A percentile compares a stretch with the other conserved stretches of the same genome.
These are phyloP conservation scores for Inga oerstediana DNA, from an alignment of 306 rosid species.

Conservation along the genomic window DNA sequence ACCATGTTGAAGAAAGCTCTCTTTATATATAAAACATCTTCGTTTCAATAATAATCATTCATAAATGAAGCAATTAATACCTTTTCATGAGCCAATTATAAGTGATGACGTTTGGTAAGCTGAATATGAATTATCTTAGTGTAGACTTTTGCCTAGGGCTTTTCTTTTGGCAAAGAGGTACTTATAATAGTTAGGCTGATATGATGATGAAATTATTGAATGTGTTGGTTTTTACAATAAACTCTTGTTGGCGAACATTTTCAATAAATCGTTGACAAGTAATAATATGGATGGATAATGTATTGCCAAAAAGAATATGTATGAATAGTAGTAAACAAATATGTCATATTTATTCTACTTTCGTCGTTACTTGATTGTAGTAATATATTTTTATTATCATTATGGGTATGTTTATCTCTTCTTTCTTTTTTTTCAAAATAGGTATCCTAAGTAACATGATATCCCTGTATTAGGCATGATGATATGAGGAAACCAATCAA, in stretches of 20 bases:
- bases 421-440: too few species aligned
- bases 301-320: background rate
- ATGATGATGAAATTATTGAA: too few species aligned
- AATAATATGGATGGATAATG: background rate
- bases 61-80: too few species aligned
- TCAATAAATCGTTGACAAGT: constrained; percentile 29
- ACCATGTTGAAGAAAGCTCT: constrained; percentile 24
- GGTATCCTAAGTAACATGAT: too few species aligned
- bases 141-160: background rate
- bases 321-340: background rate
- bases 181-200: background rate
- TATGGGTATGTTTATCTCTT: background rate
- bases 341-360: background rate
- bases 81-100: too few species aligned
- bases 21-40: background rate
- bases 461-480: background rate
- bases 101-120: constrained; percentile 11
- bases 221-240: too few species aligned
- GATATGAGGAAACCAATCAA: background rate
- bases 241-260: background rate
- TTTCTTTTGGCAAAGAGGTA: background rate
- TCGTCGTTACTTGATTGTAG: background rate
- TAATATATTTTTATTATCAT: background rate
- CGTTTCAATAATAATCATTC: background rate
- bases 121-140: background rate